These are phyloP conservation scores for Starmerella tilneyi DNA, from an alignment of 805 yeast species.

Conservation along the genomic window DNA sequence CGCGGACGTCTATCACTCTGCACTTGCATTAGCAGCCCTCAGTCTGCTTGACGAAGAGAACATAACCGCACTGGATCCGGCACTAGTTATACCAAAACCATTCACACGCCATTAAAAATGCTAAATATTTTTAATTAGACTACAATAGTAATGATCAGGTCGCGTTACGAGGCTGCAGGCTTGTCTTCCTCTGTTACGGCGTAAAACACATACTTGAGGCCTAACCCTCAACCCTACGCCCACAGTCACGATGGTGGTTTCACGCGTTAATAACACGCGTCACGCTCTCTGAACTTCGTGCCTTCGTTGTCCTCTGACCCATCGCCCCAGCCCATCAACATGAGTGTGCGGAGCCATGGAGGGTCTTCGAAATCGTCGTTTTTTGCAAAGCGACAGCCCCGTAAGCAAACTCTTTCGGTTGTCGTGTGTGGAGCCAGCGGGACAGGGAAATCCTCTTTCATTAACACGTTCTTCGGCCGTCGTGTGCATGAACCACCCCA, in stretches of 20 bases:
- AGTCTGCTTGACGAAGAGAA: slow-evolving; percentile 28
- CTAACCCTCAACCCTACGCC: slow-evolving; percentile 6
- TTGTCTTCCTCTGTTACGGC: too few species aligned
- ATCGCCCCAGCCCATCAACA: not conserved
- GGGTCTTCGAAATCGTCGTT: slow-evolving; percentile 3
- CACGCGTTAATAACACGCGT: slow-evolving; percentile 9
- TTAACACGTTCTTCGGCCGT: slow-evolving; percentile 43
- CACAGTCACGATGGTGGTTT: not conserved
- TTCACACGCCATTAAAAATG: not conserved
- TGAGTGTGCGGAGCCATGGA: slow-evolving; percentile 4
- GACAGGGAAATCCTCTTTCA: slow-evolving; percentile 62
- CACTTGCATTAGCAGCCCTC: slow-evolving; percentile 43
- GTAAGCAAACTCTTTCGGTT: slow-evolving; percentile 45
- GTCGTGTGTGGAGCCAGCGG: slow-evolving; percentile 67
- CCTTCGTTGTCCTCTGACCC: too few species aligned
- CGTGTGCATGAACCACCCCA: slow-evolving; percentile 11
- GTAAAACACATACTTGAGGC: too few species aligned
- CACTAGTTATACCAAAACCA: slow-evolving; percentile 23
- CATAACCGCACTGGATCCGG: slow-evolving; percentile 27
- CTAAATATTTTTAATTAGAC: not conserved
- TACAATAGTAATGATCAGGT: not conserved
- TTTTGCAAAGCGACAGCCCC: slow-evolving; percentile 39
- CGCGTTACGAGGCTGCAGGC: too few species aligned
- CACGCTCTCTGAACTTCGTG: too few species aligned
- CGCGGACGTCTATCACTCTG: slow-evolving; percentile 59